Base-by-base conservation (phyloP, 257 asterid genomes). In the Solanum acaule region DNA sequence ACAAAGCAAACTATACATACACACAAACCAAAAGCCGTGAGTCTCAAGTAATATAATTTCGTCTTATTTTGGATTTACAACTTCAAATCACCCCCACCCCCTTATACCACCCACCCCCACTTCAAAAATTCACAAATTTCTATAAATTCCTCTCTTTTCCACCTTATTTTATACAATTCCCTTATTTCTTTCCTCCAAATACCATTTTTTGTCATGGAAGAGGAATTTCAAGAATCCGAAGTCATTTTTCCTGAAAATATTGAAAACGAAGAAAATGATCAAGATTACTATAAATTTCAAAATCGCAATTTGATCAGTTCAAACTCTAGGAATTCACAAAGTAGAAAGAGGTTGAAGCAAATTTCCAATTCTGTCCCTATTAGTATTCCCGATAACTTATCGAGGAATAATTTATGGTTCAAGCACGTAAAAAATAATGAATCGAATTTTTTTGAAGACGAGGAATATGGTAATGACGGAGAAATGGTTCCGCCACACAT, bases 401-500 rank as follows among this genome's bases (percentile, higher is more conserved):
- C 85, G 8, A 79, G 40, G 13, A 49, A 70, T 29, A 77, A 27
- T 79, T 73, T 65, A 37, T 88, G 87, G 87, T 83, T 88, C 86
- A 77, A 83, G 77, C 85, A 52, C 33, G 22, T 83, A 16, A 20
- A 85, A 37, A 44, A 23, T 34, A 18, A 61, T 14, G 29, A 44
- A 23, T n/a, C 18, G 1, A 25, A 12, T 2, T 49, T 34, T n/a
- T 49, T 88, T 2, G 87, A 89, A 16, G 83, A 52, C 23, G 61
- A 6, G 9, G 61, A 52, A 52, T 52, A 52, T 6, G 85, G 33
- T 6, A 88, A 85, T 6, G 65, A 56, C 0, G 89, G 88, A 20
- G 99, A 96, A 82, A 90, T 95, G 89, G 94, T 93, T 87, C 99
- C 99, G 14, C 99, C 98, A 6, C 99, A 96, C 49, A 91, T 95